Evolutionary conservation across 352 stramenopile genomes (phyloP).

Genomic region (Achlya hypogyna): DNA sequence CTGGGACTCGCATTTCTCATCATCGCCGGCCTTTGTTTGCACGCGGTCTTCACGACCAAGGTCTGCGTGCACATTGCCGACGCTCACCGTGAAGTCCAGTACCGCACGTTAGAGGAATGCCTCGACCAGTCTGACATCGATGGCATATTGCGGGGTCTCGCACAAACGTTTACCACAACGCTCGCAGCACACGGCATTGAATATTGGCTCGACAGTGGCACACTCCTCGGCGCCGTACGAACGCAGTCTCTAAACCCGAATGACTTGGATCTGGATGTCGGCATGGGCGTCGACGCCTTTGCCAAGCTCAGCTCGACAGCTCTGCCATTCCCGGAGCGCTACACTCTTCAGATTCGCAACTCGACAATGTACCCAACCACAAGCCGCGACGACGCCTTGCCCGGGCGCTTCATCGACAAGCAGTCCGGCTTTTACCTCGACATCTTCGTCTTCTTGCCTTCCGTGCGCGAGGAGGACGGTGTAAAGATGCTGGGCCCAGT

Average conservation of each 20-base stretch:
- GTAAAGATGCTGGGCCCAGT: background rate
- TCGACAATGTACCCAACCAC: background rate
- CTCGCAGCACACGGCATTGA: background rate
- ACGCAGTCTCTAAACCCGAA: background rate
- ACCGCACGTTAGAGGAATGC: background rate
- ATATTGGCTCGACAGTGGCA: slow-evolving; percentile 2
- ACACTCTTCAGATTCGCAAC: background rate
- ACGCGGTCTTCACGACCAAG: background rate
- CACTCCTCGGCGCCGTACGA: background rate
- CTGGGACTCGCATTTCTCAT: background rate
- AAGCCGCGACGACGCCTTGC: background rate
- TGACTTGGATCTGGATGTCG: background rate
- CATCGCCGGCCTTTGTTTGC: background rate
- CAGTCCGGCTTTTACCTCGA: background rate
- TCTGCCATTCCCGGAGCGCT: background rate
- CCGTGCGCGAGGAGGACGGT: background rate
- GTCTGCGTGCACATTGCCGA: background rate
- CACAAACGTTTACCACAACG: background rate
- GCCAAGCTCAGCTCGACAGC: background rate
- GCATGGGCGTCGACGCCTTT: background rate
- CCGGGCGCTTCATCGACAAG: background rate
- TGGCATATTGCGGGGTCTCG: background rate
- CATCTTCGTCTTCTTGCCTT: background rate
- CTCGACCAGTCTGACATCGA: background rate
- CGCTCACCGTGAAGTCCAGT: background rate